Conservation (phyloP, 371 early-diverging fungal species). For the Dichotomocladium elegans region DNA sequence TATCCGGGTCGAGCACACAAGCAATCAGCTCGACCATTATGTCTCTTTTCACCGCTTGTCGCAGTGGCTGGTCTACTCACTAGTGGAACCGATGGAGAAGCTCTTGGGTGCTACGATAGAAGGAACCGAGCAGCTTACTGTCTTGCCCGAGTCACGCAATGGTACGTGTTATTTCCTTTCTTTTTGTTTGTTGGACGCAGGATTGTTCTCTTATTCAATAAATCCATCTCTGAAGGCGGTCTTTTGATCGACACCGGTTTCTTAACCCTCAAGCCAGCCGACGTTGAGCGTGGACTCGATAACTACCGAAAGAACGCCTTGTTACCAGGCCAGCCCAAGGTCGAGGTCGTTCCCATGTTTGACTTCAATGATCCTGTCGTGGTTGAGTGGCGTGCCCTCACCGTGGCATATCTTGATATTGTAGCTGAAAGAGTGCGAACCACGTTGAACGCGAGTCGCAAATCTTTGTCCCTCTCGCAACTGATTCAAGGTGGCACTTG, state of each 20-base stretch:
- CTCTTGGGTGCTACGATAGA: constrained; percentile 60
- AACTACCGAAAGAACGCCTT: constrained; percentile 42
- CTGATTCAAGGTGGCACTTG: constrained; percentile 89
- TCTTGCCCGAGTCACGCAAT: constrained; percentile 90
- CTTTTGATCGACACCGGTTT: constrained; percentile 45
- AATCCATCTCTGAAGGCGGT: constrained; percentile 28
- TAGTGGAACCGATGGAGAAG: constrained; percentile 79
- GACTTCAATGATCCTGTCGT: constrained; percentile 79
- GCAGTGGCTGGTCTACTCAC: constrained; percentile 92
- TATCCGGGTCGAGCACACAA: constrained; percentile 5
- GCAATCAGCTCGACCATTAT: constrained; percentile 30
- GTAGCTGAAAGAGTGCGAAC: constrained; percentile 68
- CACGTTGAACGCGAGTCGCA: constrained; percentile 51
- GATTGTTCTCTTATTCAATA: no score
- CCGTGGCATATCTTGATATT: constrained; percentile 79
- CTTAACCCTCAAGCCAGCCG: constrained; percentile 30
- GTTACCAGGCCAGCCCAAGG: constrained; percentile 37
- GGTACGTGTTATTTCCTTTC: no score
- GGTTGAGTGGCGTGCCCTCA: constrained; percentile 91
- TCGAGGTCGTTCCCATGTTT: constrained; percentile 65
- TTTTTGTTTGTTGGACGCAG: no score
- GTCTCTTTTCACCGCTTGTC: constrained; percentile 90
- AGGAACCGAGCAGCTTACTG: constrained; percentile 74
- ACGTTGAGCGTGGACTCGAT: constrained; percentile 39
- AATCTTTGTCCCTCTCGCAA: constrained; percentile 71